Conservation (phyloP, 1,139 yeast genomes). For the Kodamaea derodonti region DNA sequence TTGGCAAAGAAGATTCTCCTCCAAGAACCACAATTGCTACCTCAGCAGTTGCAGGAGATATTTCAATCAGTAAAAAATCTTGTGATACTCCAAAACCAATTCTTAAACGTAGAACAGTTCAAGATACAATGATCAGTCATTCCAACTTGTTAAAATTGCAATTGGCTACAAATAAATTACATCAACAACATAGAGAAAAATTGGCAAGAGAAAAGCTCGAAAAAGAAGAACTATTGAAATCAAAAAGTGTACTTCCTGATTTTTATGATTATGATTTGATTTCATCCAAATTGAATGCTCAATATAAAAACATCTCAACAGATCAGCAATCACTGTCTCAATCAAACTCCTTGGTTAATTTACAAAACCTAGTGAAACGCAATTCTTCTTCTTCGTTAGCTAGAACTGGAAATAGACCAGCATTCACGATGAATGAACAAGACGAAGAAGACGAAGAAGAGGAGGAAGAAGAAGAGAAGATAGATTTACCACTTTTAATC, state of each 20-base stretch:
- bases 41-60: slow-evolving; percentile 47
- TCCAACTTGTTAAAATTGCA: slow-evolving; percentile 48
- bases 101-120: slow-evolving; percentile 73
- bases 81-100: slow-evolving; percentile 60
- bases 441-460: slow-evolving; percentile 2
- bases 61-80: slow-evolving; percentile 24
- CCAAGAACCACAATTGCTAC: slow-evolving; percentile 30
- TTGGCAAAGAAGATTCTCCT: slow-evolving; percentile 16
- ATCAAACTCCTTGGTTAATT: slow-evolving; percentile 14
- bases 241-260: slow-evolving; percentile 28
- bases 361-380: slow-evolving; percentile 12
- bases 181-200: slow-evolving; percentile 25
- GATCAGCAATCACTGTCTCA: slow-evolving; percentile 15
- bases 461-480: not conserved
- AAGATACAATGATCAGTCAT: slow-evolving; percentile 67
- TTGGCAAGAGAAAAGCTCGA: slow-evolving; percentile 16
- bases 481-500: not conserved
- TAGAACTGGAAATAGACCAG: not conserved
- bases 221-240: slow-evolving; percentile 6
- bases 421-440: slow-evolving; percentile 5
- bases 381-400: slow-evolving; percentile 8
- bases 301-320: slow-evolving; percentile 30
- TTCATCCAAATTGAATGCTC: slow-evolving; percentile 58
- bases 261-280: slow-evolving; percentile 55
- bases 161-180: slow-evolving; percentile 36